A percentile compares a stretch with the other conserved stretches of the same genome.
Evolutionary conservation across 202 grass and related monocot species (phyloP).

Genomic region (Brachypodium distachyon): DNA sequence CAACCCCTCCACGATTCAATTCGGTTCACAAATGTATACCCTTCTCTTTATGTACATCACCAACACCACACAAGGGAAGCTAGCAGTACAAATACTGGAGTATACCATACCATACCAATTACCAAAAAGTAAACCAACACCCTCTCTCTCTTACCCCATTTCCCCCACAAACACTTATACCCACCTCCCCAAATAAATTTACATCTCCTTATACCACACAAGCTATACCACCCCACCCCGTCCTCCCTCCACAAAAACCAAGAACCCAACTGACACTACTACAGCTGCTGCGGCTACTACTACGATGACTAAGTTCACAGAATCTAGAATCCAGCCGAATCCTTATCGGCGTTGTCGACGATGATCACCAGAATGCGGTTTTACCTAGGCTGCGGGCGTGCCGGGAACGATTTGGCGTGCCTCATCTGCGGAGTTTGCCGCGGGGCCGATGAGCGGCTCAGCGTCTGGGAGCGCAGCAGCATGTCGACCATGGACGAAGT

Average conservation of each 20-base stretch:
- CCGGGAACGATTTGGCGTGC: constrained; percentile 78
- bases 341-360: constrained; percentile 3
- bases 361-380: not conserved
- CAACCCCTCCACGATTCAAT: constrained; percentile 1
- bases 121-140: constrained; percentile 22
- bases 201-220: constrained; percentile 49
- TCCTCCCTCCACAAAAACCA: constrained; percentile 42
- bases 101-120: constrained; percentile 44
- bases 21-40: constrained; percentile 47
- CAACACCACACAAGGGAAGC: constrained; percentile 34
- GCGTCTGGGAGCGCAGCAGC: constrained; percentile 72
- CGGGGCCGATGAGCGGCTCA: constrained; percentile 29
- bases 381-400: constrained; percentile 58
- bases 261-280: constrained; percentile 7
- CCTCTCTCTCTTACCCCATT: constrained; percentile 16
- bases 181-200: constrained; percentile 35
- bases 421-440: constrained; percentile 41
- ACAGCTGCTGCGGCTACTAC: too few relatives aligned
- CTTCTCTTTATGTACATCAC: constrained; percentile 51
- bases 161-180: constrained; percentile 29
- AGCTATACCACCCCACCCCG: constrained; percentile 39
- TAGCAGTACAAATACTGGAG: constrained; percentile 42
- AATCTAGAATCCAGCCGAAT: constrained; percentile 17
- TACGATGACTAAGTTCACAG: too few relatives aligned
- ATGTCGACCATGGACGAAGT: constrained; percentile 90